Evolutionary conservation across 345 rosid species (phyloP), one percentile per base, ranked within the genome.

Genomic region (Abelmoschus esculentus): DNA sequence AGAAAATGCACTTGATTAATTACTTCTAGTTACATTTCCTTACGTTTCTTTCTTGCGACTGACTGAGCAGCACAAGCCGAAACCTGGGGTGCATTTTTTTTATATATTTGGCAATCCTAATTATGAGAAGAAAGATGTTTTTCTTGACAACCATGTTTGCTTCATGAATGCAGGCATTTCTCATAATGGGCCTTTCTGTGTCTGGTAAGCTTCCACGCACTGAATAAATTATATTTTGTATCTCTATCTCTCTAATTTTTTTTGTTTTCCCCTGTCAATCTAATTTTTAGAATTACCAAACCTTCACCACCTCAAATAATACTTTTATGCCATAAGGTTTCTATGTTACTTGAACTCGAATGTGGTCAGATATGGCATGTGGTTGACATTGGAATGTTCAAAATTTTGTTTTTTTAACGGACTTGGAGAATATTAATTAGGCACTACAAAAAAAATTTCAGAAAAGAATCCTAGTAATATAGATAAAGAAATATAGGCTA

Each of bases 181-280:
- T 95, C 71, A 54, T 90, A 47, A 73, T 72, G 18, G 90, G 96
- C 78, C 81, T 91, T 53, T 67, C 83, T 49, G 80, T 89, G 61
- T 95, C 99, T n/a, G 93, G 99, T 95, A 83, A 78, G 97, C 83
- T 75, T 31, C 71, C 28, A 14, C 32, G 46, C 12, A 42, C 46
- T 42, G 46, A 42, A 42, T 38, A 38, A 38, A 38, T 38, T 8
- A 38, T 38, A 38, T 38, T 38, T 38, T 38, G 42, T 9, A 38
- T 38, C 42, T 38, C 0, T 38, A 38, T 38, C 40, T 36, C 42
- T 38, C 42, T 38, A 38, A 7, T 7, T 38, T 7, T 38, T 36
- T 7, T 38, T 38, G 9, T 7, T 38, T 38, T 2, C 42, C 40
- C 42, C 42, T 9, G 6, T 38, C 42, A 36, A 36, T 36, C 40